These are phyloP conservation scores for Trypanosoma boissoni DNA, from an alignment of 208 protist genomes.

Conservation along the genomic window DNA sequence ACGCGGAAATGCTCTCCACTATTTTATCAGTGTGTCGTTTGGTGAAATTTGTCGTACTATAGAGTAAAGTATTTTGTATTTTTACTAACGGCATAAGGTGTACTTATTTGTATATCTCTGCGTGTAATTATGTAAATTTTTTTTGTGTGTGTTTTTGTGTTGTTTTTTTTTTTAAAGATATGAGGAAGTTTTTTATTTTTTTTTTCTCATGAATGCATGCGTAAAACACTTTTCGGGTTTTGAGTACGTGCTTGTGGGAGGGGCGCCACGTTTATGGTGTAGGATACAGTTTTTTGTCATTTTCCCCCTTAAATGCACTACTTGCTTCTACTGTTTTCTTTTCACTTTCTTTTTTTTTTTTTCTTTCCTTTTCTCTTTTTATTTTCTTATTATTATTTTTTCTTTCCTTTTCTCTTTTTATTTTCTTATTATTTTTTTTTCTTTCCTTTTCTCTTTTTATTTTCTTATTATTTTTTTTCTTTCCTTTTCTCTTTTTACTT, in stretches of 20 bases:
- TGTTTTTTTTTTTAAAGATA: too few relatives aligned
- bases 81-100: not conserved
- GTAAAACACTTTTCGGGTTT: too few relatives aligned
- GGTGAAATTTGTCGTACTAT: not conserved
- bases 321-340: too few relatives aligned
- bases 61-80: not conserved
- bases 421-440: slow-evolving; percentile 9
- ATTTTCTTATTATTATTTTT: not conserved
- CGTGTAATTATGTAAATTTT: too few relatives aligned
- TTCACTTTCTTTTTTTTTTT: not conserved
- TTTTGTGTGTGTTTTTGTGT: too few relatives aligned
- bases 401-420: slow-evolving; percentile 7
- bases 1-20: slow-evolving; percentile 11
- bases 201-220: too few relatives aligned
- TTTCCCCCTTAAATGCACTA: too few relatives aligned
- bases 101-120: too few relatives aligned
- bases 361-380: not conserved
- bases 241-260: too few relatives aligned
- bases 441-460: slow-evolving; percentile 9
- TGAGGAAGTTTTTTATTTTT: not conserved
- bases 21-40: not conserved
- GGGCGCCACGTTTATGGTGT: too few relatives aligned
- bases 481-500: slow-evolving; percentile 1
- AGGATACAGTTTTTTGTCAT: too few relatives aligned
- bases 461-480: slow-evolving; percentile 9